Evolutionary conservation across 2,329 filamentous ascomycete genomes (phyloP), one percentile per base, ranked within the genome.

Genomic region (Penicillium polonicum): DNA sequence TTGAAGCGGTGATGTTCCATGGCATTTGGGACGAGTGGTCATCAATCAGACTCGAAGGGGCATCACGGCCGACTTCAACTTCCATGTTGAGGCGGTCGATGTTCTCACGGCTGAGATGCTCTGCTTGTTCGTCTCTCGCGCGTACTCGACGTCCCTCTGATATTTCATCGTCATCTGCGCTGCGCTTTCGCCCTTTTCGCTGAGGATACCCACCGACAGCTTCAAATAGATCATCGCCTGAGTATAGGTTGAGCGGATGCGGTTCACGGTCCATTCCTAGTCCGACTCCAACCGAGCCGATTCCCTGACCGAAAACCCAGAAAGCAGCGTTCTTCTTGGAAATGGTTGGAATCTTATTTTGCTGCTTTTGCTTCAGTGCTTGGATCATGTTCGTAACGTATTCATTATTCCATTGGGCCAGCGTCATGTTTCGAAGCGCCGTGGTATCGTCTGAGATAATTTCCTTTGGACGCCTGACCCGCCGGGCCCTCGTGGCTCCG

Each of bases 31-130:
- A 84, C 25, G 84, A 84, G 29, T 83, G 83, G 52, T 87, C 83
- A 58, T 95, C 89, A 5, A 85, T 84, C 52, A 94, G 81, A 8
- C 84, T 83, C 0, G 84, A 81, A 0, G 80, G 83, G 1, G 84
- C 88, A 42, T 90, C 85, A 74, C 90, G 85, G 21, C 87, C 89
- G 25, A 90, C 73, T 71, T 95, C 91, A 21, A 88, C 72, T 9
- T 83, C 83, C 61, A 79, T 60, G 36, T 45, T 58, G 52, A 41
- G 59, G 25, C 48, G 39, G 31, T 50, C 50, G 48, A 48, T 42
- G 39, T 52, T 58, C 45, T 63, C 60, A 25, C 72, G 74, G 12
- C 72, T 74, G n/a, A 76, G 48, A 15, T 66, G 60, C 2, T 66
- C 60, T 56, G 77, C 72, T 27, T 71, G 65, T 31, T 74, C 74